These are phyloP conservation scores for Areca catechu DNA, from an alignment of 176 grass and related monocot species.

Conservation along the genomic window DNA sequence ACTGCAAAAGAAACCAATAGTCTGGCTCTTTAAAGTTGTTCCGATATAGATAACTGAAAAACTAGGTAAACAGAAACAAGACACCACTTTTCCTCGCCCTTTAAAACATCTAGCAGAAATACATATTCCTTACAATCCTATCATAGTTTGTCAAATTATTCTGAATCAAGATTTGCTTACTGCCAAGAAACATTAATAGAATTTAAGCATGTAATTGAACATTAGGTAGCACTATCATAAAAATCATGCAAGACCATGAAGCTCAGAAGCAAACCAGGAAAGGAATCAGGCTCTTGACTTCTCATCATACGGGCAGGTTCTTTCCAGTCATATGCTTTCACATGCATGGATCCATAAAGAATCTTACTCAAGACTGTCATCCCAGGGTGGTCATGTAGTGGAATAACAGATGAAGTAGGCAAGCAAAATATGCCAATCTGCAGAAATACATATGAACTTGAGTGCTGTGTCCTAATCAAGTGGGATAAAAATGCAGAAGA, in stretches of 20 bases:
- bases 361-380: slow-evolving; percentile 98
- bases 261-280: slow-evolving; percentile 19
- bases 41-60: too few species aligned
- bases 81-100: too few species aligned
- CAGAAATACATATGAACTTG: slow-evolving; percentile 24
- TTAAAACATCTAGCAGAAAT: too few species aligned
- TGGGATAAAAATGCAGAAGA: too few species aligned
- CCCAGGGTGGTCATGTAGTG: slow-evolving; percentile 88
- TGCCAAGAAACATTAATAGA: background rate
- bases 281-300: slow-evolving; percentile 36
- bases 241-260: slow-evolving; percentile 1
- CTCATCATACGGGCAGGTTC: slow-evolving; percentile 43
- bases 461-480: background rate
- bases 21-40: too few species aligned
- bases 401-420: slow-evolving; percentile 81
- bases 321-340: slow-evolving; percentile 92
- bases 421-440: slow-evolving; percentile 97
- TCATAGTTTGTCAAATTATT: too few species aligned
- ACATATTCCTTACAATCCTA: too few species aligned
- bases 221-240: background rate
- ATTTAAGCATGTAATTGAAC: too few species aligned
- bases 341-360: slow-evolving; percentile 85
- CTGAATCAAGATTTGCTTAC: too few species aligned
- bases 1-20: too few species aligned
- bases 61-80: too few species aligned